phyloP scores from a whole-genome alignment of 345 rosid species.

The Citrus medica region DNA sequence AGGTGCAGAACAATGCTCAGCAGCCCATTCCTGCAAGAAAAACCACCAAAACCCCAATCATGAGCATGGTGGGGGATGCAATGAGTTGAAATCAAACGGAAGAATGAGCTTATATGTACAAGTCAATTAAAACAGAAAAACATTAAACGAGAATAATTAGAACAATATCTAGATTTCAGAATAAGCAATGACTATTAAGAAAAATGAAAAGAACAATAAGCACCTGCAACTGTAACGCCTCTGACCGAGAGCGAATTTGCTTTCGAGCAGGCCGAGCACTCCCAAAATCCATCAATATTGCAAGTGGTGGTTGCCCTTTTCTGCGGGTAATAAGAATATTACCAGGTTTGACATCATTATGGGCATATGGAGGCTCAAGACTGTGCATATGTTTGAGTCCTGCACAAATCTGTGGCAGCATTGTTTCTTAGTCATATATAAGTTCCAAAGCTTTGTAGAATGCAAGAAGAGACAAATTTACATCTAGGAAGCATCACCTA shows the following conservation, averaged over 20 bases:
- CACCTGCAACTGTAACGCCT: conserved; percentile 96
- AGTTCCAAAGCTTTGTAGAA: not conserved
- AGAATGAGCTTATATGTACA: not conserved
- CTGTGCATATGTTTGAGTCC: conserved; percentile 96
- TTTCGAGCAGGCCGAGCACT: conserved; percentile 85
- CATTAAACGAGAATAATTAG: not conserved
- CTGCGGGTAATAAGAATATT: conserved; percentile 74
- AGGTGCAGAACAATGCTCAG: conserved; percentile 96
- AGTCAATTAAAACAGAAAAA: not conserved
- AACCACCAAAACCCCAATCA: conserved; percentile 7
- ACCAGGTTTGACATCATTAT: conserved; percentile 99
- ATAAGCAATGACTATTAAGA: not conserved
- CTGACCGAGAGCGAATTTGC: conserved; percentile 86
- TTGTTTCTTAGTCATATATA: conserved; percentile 17
- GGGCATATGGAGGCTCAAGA: conserved; percentile 93
- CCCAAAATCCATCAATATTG: conserved; percentile 98
- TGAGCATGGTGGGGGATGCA: not conserved
- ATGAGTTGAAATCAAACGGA: not conserved
- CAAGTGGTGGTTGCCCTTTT: conserved; percentile 79
- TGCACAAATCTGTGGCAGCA: conserved; percentile 73
- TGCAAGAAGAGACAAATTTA: not conserved
- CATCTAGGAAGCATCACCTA: not conserved
- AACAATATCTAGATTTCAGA: not conserved
- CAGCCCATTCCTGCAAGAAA: conserved; percentile 80
- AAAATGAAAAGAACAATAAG: conserved; percentile 8